These are phyloP conservation scores for Cucumis cinereus DNA, from an alignment of 306 rosid genomes.

Conservation along the genomic window DNA sequence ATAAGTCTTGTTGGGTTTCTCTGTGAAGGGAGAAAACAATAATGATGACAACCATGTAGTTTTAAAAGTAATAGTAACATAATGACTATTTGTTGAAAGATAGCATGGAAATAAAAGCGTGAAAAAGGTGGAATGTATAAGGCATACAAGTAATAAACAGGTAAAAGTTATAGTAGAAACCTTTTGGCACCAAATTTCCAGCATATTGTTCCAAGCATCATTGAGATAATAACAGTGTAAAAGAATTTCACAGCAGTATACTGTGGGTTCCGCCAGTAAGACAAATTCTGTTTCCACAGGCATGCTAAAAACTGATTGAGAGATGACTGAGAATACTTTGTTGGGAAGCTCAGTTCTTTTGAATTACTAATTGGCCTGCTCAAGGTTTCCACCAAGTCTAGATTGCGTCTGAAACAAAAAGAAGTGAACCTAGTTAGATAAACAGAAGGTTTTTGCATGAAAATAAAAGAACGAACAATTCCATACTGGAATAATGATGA, in stretches of 20 bases:
- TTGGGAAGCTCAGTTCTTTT: constrained; percentile 67
- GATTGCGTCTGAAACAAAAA: constrained; percentile 42
- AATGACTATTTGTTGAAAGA: neutral
- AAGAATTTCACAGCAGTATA: constrained; percentile 94
- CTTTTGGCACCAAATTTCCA: constrained; percentile 92
- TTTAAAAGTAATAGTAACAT: neutral
- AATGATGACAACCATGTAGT: neutral
- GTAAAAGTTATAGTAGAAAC: constrained; percentile 20
- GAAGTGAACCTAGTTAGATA: constrained; percentile 14
- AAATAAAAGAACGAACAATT: constrained; percentile 9
- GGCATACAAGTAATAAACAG: neutral
- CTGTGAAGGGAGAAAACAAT: constrained; percentile 20
- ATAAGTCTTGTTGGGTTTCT: constrained; percentile 73
- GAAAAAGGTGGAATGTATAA: neutral
- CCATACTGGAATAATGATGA: constrained; percentile 76
- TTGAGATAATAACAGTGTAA: constrained; percentile 78
- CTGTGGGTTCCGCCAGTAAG: constrained; percentile 95
- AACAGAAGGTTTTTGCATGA: neutral
- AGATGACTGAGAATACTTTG: constrained; percentile 65
- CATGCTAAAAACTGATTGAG: constrained; percentile 85
- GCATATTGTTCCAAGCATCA: constrained; percentile 92
- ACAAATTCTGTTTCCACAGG: constrained; percentile 94
- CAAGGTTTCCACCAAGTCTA: constrained; percentile 60
- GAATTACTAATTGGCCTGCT: constrained; percentile 56
- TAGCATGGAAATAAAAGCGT: neutral